Percentiles rank a stretch among this genome's conserved stretches.
Conservation (phyloP, 306 rosid genomes). For the Calophaca sinica region DNA sequence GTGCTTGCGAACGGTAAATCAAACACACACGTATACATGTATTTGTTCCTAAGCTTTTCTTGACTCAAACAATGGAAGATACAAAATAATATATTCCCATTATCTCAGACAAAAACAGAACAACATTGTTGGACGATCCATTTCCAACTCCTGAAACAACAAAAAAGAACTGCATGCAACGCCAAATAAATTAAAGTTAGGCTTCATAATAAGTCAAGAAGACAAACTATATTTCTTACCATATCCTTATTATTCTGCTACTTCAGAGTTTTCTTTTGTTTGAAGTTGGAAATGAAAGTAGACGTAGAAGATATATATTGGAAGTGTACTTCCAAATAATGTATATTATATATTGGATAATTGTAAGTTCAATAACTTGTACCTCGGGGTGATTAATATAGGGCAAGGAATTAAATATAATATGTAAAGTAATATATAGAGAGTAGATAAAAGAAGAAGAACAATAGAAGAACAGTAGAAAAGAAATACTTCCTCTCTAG, state of each 20-base stretch:
- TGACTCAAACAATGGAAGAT: conserved; percentile 92
- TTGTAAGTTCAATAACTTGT: no score
- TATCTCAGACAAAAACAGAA: no score
- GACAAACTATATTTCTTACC: conserved; percentile 5
- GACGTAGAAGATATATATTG: no score
- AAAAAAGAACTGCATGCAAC: conserved; percentile 80
- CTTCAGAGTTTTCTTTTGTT: no score
- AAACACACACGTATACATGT: conserved; percentile 65
- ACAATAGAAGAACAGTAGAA: no score
- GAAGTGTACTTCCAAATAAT: no score
- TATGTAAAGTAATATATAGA: no score
- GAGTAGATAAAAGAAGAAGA: no score
- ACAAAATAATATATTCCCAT: conserved; percentile 91
- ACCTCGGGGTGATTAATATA: no score
- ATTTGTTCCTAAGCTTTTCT: conserved; percentile 97
- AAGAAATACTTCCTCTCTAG: no score
- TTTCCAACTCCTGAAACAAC: conserved; percentile 98
- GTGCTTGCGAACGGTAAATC: not conserved
- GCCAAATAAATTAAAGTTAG: conserved; percentile 28
- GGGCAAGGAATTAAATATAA: no score
- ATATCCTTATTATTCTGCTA: conserved; percentile 1
- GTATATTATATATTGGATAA: no score
- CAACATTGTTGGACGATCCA: conserved; percentile 98
- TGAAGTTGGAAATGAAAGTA: not conserved
- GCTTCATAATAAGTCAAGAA: conserved; percentile 29